phyloP scores from a whole-genome alignment of 495 filamentous ascomycete species.

The Rusavskia elegans region DNA sequence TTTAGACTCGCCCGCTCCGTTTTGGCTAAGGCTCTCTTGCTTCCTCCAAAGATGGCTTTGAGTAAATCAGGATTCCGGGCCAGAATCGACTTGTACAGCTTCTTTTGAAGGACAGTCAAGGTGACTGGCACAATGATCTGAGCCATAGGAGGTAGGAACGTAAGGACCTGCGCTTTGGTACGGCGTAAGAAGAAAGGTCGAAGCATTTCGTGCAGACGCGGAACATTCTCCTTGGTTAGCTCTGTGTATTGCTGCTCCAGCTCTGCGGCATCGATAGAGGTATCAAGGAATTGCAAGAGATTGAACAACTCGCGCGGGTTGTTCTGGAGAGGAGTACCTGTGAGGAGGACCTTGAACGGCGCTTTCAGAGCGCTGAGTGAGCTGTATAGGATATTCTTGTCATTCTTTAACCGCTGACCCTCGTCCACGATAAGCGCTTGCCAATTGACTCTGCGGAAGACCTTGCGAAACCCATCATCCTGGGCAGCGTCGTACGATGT shows the following conservation, averaged over 20 bases:
- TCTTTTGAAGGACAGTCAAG: conserved; percentile 85
- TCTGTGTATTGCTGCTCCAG: conserved; percentile 62
- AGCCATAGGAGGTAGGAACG: conserved; percentile 78
- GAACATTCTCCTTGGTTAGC: conserved; percentile 65
- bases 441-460: conserved; percentile 62
- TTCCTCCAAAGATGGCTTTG: conserved; percentile 58
- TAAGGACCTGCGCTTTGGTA: conserved; percentile 80
- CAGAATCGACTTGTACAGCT: conserved; percentile 85
- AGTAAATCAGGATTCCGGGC: conserved; percentile 81
- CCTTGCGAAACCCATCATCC: conserved; percentile 42
- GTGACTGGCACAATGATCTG: conserved; percentile 90
- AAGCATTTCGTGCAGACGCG: conserved; percentile 67
- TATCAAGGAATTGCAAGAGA: conserved; percentile 81
- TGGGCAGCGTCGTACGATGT: conserved; percentile 84
- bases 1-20: conserved; percentile 62
- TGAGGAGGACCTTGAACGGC: conserved; percentile 70
- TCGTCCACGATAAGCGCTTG: conserved; percentile 86
- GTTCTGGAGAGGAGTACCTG: conserved; percentile 86
- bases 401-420: conserved; percentile 91
- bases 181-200: conserved; percentile 67
- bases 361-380: conserved; percentile 55
- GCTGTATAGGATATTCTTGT: conserved; percentile 65
- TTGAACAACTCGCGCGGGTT: conserved; percentile 91
- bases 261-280: conserved; percentile 44
- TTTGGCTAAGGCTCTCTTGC: conserved; percentile 31